phyloP scores from a whole-genome alignment of 345 rosid genomes.

The Pseudoturritis turrita region DNA sequence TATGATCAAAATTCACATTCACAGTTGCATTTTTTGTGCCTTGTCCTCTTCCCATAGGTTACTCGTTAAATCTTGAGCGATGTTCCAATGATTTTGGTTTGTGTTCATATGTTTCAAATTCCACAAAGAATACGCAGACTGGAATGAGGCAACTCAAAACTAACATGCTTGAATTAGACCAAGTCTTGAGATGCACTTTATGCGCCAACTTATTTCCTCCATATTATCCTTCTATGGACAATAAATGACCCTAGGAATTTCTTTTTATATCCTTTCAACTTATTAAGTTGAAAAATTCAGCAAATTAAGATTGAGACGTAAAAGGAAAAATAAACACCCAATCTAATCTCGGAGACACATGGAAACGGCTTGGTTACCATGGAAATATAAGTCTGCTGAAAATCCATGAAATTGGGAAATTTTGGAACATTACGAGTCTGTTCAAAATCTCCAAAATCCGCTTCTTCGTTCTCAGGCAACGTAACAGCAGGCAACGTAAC shows the following conservation, averaged over 20 bases:
- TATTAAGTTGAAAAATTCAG: not conserved
- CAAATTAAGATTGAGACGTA: not conserved
- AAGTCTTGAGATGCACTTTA: conserved; percentile 28
- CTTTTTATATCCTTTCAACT: not conserved
- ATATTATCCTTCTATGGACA: not conserved
- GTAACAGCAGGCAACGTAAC: conserved; percentile 74
- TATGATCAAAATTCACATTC: conserved; percentile 6
- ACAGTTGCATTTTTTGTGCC: not conserved
- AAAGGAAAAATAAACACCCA: not conserved
- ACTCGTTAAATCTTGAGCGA: not conserved
- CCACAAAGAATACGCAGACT: not conserved
- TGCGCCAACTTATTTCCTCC: conserved; percentile 27
- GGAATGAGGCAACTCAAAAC: not conserved
- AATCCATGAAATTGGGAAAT: conserved; percentile 37
- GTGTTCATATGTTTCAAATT: not conserved
- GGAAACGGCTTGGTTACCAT: conserved; percentile 48
- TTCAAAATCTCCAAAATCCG: conserved; percentile 55
- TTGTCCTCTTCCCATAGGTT: not conserved
- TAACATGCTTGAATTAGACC: conserved; percentile 15
- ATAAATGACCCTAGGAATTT: not conserved
- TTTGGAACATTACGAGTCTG: conserved; percentile 40
- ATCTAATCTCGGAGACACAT: not conserved
- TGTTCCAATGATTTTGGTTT: not conserved
- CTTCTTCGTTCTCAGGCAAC: conserved; percentile 52
- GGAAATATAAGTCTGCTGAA: conserved; percentile 52